Conservation (phyloP, 1,284 basidiomycete species). For the Rhodofomes roseus region DNA sequence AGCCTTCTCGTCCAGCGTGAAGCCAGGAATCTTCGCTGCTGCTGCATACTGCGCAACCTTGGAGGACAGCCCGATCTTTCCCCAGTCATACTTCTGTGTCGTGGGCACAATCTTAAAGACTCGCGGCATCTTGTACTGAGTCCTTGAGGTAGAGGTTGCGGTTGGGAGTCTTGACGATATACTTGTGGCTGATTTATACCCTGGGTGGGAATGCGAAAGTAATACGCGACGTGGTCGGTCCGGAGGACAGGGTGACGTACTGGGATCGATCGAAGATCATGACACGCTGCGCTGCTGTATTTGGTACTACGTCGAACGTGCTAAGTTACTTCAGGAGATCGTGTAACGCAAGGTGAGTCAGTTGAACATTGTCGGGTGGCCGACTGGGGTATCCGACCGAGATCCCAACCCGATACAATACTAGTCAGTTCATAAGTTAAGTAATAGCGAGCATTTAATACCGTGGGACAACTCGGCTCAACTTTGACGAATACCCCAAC, state of each 20-base stretch:
- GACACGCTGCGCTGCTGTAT: no score
- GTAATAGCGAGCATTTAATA: no score
- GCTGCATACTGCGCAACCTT: slow-evolving; percentile 58
- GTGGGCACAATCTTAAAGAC: slow-evolving; percentile 74
- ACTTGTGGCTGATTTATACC: neutral
- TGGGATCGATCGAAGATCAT: neutral
- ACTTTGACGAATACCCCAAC: no score
- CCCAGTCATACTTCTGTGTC: slow-evolving; percentile 74
- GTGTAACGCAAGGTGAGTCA: no score
- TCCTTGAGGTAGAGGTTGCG: neutral
- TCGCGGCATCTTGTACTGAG: slow-evolving; percentile 10
- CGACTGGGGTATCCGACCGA: no score
- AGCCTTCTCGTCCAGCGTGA: slow-evolving; percentile 48
- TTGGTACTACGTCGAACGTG: no score
- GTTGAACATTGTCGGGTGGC: no score
- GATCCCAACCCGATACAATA: no score
- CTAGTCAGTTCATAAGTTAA: no score
- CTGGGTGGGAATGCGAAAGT: neutral
- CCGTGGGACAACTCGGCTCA: no score
- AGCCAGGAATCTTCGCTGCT: slow-evolving; percentile 39
- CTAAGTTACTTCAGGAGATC: no score
- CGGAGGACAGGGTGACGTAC: neutral
- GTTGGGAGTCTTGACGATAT: neutral
- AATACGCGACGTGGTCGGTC: neutral
- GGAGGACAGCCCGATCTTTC: slow-evolving; percentile 57